phyloP scores from a whole-genome alignment of 2,329 filamentous ascomycete species.

The Venturia asperata region DNA sequence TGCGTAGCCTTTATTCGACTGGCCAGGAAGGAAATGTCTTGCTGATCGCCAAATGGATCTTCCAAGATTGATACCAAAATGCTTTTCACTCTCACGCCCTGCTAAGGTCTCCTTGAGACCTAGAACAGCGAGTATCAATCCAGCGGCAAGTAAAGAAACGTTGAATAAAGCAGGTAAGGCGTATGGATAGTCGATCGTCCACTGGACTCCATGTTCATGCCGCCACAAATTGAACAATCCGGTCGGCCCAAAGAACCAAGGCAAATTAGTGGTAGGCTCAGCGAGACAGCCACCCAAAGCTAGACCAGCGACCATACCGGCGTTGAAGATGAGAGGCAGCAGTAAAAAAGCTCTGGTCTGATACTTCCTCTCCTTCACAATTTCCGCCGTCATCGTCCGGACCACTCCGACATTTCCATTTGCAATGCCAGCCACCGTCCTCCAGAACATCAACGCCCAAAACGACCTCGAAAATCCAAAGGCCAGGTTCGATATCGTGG shows the following conservation, averaged over 20 bases:
- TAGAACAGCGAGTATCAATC: conserved; percentile 31
- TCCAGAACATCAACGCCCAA: conserved; percentile 49
- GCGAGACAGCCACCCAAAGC: conserved; percentile 39
- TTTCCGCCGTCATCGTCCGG: conserved; percentile 56
- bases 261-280: conserved; percentile 37
- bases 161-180: conserved; percentile 42
- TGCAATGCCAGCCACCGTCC: conserved; percentile 50
- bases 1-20: neutral
- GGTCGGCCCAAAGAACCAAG: conserved; percentile 40
- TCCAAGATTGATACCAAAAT: conserved; percentile 13
- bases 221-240: conserved; percentile 31
- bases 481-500: conserved; percentile 49
- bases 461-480: conserved; percentile 54
- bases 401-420: conserved; percentile 58
- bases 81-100: conserved; percentile 24
- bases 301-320: conserved; percentile 19
- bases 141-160: conserved; percentile 29
- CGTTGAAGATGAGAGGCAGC: conserved; percentile 51
- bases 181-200: conserved; percentile 45
- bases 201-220: conserved; percentile 32
- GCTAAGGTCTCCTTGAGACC: conserved; percentile 36
- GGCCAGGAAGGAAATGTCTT: conserved; percentile 26
- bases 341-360: conserved; percentile 42
- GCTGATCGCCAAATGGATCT: conserved; percentile 20
- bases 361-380: conserved; percentile 51